Conservation (phyloP, 2,329 filamentous ascomycete genomes). For the Daldinia sp. region DNA sequence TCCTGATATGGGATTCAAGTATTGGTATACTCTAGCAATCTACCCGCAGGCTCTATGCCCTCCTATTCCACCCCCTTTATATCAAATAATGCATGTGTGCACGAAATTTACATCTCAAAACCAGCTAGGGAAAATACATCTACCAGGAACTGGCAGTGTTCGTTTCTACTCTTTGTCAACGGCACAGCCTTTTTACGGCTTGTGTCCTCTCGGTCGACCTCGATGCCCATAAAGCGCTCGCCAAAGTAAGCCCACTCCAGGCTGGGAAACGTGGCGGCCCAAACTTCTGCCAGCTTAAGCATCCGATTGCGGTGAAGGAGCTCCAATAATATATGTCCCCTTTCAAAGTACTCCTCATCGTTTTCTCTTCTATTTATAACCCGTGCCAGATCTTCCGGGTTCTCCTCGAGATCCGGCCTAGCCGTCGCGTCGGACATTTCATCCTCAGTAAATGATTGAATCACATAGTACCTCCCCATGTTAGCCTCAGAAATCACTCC, state of each 20-base stretch:
- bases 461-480: background rate
- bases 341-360: background rate
- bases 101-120: background rate
- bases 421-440: background rate
- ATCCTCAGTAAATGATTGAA: background rate
- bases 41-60: no score
- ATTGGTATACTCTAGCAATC: no score
- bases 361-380: background rate
- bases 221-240: background rate
- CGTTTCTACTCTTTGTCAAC: background rate
- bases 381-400: background rate
- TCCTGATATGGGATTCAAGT: no score
- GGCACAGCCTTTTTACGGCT: background rate
- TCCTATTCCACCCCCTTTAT: background rate
- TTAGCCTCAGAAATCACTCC: background rate
- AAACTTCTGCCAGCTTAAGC: background rate
- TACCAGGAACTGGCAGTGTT: background rate
- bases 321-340: background rate
- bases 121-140: background rate
- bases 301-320: background rate
- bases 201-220: background rate
- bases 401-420: background rate
- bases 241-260: conserved; percentile 1
- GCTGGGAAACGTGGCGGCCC: background rate
- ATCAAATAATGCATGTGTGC: background rate